Evolutionary conservation across 306 rosid species (phyloP).

Genomic region (Trifolium subterraneum): DNA sequence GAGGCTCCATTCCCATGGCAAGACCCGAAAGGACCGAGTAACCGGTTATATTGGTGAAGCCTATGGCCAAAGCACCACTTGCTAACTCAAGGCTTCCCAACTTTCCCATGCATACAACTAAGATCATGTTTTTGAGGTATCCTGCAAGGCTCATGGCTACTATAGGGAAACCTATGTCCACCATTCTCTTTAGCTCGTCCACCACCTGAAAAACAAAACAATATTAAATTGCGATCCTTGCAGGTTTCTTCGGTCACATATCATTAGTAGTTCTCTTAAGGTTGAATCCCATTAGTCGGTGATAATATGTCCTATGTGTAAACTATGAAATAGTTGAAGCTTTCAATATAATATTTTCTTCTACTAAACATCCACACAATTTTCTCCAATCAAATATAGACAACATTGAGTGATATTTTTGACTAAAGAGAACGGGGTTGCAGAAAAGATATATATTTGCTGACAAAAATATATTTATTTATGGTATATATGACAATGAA

Average conservation of each 20-base stretch:
- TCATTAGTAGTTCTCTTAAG: neutral
- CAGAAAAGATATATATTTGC: too few species aligned
- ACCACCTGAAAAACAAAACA: conserved; percentile 51
- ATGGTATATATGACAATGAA: neutral
- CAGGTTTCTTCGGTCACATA: neutral
- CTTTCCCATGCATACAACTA: conserved; percentile 79
- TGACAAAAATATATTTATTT: too few species aligned
- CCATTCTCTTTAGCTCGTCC: conserved; percentile 72
- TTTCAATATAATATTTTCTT: too few species aligned
- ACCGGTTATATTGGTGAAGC: conserved; percentile 83
- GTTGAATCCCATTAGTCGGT: too few species aligned
- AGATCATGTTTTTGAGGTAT: conserved; percentile 72
- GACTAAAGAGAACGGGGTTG: neutral
- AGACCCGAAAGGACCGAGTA: conserved; percentile 76
- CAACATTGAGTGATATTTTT: too few species aligned
- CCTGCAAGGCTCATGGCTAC: conserved; percentile 72
- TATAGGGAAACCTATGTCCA: conserved; percentile 73
- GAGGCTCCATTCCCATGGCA: conserved; percentile 85
- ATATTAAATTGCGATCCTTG: neutral
- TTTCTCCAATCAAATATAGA: too few species aligned
- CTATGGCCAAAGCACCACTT: conserved; percentile 76
- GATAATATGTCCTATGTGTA: too few species aligned
- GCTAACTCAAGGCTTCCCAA: conserved; percentile 79
- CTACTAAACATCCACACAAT: too few species aligned
- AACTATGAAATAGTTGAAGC: too few species aligned